phyloP scores from a whole-genome alignment of 1,139 yeast species.

The Meyerozyma smithsonii region DNA sequence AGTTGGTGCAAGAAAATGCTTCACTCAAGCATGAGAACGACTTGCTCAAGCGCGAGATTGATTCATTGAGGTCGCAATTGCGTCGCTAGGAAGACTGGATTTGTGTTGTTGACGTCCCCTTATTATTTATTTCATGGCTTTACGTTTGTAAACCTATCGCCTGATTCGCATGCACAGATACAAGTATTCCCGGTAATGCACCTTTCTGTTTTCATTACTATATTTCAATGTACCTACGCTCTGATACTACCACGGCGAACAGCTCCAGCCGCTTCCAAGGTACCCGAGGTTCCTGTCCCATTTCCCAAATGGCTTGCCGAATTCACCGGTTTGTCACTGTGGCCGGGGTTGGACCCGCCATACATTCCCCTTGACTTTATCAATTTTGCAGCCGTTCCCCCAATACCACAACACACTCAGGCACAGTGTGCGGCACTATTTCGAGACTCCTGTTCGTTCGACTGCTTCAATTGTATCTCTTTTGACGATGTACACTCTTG shows the following conservation, averaged over 20 bases:
- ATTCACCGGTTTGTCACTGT: slow-evolving; percentile 63
- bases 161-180: neutral
- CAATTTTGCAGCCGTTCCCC: slow-evolving; percentile 45
- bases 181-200: neutral
- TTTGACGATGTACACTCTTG: slow-evolving; percentile 77
- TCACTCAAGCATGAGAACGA: slow-evolving; percentile 11
- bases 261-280: neutral
- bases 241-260: neutral
- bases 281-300: slow-evolving; percentile 24
- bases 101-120: no score
- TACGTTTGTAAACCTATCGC: no score
- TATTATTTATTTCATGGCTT: no score
- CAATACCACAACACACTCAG: slow-evolving; percentile 48
- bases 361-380: slow-evolving; percentile 76
- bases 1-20: neutral
- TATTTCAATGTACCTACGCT: neutral
- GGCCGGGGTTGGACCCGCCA: slow-evolving; percentile 90
- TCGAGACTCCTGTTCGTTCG: slow-evolving; percentile 67
- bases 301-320: slow-evolving; percentile 78
- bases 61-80: neutral
- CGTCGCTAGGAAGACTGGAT: neutral
- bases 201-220: neutral
- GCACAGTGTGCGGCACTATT: slow-evolving; percentile 54
- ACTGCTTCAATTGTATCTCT: slow-evolving; percentile 76
- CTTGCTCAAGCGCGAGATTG: slow-evolving; percentile 11